Evolutionary conservation across 345 rosid species (phyloP).

Genomic region (Salix viminalis): DNA sequence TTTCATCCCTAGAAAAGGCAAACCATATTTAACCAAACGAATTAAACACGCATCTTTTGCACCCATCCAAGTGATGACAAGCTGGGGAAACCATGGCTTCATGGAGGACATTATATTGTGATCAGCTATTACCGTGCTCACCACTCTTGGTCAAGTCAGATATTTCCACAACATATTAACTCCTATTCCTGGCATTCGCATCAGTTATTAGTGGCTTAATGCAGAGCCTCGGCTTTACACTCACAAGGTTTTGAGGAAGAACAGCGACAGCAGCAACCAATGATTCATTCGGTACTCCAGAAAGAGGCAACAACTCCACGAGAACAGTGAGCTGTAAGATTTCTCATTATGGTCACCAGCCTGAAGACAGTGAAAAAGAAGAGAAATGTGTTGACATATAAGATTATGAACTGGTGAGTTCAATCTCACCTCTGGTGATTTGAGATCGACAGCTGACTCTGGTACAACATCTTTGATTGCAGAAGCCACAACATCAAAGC

Average conservation of each 20-base stretch:
- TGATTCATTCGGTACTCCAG: slow-evolving; percentile 57
- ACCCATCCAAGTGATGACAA: too few relatives aligned
- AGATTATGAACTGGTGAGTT: not conserved
- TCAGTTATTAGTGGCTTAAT: slow-evolving; percentile 58
- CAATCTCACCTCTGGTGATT: slow-evolving; percentile 66
- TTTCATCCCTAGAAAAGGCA: too few relatives aligned
- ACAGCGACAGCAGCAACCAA: slow-evolving; percentile 68
- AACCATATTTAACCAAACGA: too few relatives aligned
- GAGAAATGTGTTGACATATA: not conserved
- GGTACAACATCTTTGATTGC: slow-evolving; percentile 75
- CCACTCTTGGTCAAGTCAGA: too few relatives aligned
- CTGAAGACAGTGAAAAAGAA: not conserved
- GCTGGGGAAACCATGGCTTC: too few relatives aligned
- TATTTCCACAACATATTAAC: too few relatives aligned
- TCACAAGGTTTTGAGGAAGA: slow-evolving; percentile 63
- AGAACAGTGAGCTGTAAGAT: slow-evolving; percentile 63
- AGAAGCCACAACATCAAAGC: slow-evolving; percentile 70
- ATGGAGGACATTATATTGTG: too few relatives aligned
- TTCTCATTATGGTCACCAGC: slow-evolving; percentile 5
- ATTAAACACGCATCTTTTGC: too few relatives aligned
- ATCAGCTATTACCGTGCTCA: too few relatives aligned
- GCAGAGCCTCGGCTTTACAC: slow-evolving; percentile 77
- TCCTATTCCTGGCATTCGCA: slow-evolving; percentile 21
- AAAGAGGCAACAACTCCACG: slow-evolving; percentile 80
- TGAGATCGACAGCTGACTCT: slow-evolving; percentile 80